Evolutionary conservation across 2,329 filamentous ascomycete genomes (phyloP).

Genomic region (Amauroascus niger): DNA sequence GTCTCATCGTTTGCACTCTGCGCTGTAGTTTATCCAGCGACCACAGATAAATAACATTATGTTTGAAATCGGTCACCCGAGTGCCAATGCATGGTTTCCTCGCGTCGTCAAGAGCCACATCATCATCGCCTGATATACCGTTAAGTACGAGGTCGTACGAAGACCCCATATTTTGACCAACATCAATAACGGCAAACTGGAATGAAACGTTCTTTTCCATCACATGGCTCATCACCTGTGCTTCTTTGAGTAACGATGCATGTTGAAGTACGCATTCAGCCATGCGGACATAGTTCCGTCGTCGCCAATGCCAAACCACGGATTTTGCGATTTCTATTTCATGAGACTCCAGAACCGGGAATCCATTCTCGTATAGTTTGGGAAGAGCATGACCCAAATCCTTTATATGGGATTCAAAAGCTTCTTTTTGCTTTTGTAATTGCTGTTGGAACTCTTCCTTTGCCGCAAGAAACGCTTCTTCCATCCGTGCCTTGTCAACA

Average conservation of each 20-base stretch:
- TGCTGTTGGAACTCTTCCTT: conserved; percentile 87
- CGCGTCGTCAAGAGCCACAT: conserved; percentile 67
- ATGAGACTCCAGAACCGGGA: conserved; percentile 52
- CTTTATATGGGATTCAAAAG: conserved; percentile 75
- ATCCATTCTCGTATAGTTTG: conserved; percentile 42
- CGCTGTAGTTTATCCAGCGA: conserved; percentile 85
- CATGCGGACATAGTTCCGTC: conserved; percentile 84
- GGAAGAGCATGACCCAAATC: conserved; percentile 52
- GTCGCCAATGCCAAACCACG: conserved; percentile 65
- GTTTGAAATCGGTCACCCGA: conserved; percentile 81
- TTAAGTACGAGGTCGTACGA: conserved; percentile 96
- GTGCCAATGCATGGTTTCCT: conserved; percentile 85
- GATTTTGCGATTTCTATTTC: conserved; percentile 62
- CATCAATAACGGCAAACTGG: conserved; percentile 85
- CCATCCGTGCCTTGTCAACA: conserved; percentile 75
- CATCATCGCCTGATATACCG: conserved; percentile 76
- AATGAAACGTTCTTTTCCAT: conserved; percentile 89
- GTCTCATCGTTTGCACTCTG: conserved; percentile 82
- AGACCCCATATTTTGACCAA: conserved; percentile 78
- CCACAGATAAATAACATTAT: conserved; percentile 82
- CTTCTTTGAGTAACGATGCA: conserved; percentile 81
- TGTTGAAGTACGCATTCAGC: conserved; percentile 84
- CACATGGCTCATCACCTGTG: conserved; percentile 94
- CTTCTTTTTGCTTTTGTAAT: conserved; percentile 69
- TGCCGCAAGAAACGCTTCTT: conserved; percentile 63